These are phyloP conservation scores for Globisporangium iwayamae DNA, from an alignment of 352 stramenopile species.

Conservation along the genomic window DNA sequence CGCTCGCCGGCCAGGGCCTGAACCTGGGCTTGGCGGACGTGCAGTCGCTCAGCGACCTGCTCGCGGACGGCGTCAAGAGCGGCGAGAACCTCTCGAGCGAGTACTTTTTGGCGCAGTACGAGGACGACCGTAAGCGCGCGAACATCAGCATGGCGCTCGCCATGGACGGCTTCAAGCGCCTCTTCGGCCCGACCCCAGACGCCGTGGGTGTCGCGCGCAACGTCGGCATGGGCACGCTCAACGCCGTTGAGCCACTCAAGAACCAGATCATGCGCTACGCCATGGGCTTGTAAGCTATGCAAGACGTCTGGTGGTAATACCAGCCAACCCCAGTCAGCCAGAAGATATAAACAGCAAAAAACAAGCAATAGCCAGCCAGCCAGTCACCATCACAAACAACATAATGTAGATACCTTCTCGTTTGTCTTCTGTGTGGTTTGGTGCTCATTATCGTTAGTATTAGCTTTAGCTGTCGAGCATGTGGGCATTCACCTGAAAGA, in stretches of 20 bases:
- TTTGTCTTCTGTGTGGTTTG: not conserved
- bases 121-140: slow-evolving; percentile 80
- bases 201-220: slow-evolving; percentile 73
- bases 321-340: not conserved
- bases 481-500: slow-evolving; percentile 64
- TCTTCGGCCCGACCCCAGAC: slow-evolving; percentile 76
- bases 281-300: slow-evolving; percentile 66
- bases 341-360: slow-evolving; percentile 6
- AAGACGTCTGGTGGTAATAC: not conserved
- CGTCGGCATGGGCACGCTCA: slow-evolving; percentile 84
- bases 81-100: slow-evolving; percentile 76
- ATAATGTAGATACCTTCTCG: slow-evolving; percentile 11
- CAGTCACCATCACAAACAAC: not conserved
- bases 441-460: not conserved
- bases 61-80: slow-evolving; percentile 73
- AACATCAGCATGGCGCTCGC: slow-evolving; percentile 82
- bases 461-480: slow-evolving; percentile 18
- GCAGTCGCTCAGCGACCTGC: slow-evolving; percentile 60
- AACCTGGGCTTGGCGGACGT: slow-evolving; percentile 95
- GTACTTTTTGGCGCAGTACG: slow-evolving; percentile 83
- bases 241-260: slow-evolving; percentile 86
- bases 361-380: slow-evolving; percentile 14
- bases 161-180: slow-evolving; percentile 89
- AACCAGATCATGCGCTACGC: slow-evolving; percentile 89
- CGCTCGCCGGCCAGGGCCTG: slow-evolving; percentile 93